phyloP scores from a whole-genome alignment of 148 eudicot genomes.

The Rhododendron henanense region DNA sequence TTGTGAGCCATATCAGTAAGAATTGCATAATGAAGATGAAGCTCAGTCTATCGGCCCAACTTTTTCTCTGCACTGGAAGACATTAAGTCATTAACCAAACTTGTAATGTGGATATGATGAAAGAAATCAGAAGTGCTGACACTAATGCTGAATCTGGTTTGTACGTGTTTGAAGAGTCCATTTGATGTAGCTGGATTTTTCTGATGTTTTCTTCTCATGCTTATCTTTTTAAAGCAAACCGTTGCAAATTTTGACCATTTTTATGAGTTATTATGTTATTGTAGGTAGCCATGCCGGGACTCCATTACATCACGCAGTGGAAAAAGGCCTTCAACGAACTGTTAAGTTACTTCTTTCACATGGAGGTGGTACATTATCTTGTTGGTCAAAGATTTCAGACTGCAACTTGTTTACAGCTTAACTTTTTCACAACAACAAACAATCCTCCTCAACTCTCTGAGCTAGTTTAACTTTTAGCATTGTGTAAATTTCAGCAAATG shows the following conservation, averaged over 20 bases:
- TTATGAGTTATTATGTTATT: background rate
- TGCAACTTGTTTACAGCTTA: background rate
- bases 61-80: background rate
- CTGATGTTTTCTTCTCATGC: background rate
- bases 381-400: background rate
- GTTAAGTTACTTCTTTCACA: constrained; percentile 72
- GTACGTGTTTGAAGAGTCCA: background rate
- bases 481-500: constrained; percentile 62
- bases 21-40: background rate
- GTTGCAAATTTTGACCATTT: background rate
- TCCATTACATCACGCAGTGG: constrained; percentile 91
- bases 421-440: background rate
- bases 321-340: constrained; percentile 70
- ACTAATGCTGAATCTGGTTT: background rate
- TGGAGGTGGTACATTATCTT: constrained; percentile 49
- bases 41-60: background rate
- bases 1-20: background rate
- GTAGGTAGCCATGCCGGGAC: constrained; percentile 86
- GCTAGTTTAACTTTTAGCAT: background rate
- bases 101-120: background rate
- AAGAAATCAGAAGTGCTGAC: background rate
- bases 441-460: background rate
- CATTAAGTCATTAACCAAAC: no score
- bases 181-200: background rate
- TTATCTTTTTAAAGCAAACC: background rate